phyloP scores from a whole-genome alignment of 257 asterid species.

The Paulownia fortunei region DNA sequence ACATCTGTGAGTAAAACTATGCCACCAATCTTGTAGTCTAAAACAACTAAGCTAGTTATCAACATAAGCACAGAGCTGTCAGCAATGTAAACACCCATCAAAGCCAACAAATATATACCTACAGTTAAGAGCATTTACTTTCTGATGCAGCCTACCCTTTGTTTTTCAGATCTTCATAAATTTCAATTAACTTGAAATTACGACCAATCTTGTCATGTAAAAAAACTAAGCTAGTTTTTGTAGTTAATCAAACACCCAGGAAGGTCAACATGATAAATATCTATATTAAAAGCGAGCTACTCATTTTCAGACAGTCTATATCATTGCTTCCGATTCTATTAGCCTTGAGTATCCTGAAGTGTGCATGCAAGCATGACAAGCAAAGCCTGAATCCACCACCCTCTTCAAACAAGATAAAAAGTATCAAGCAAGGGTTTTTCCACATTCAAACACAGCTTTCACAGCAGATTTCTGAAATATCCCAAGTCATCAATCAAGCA shows the following conservation, averaged over 20 bases:
- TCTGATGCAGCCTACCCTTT: background rate
- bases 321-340: background rate
- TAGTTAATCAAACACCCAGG: background rate
- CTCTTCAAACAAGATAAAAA: background rate
- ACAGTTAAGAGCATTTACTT: background rate
- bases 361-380: background rate
- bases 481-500: background rate
- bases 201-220: background rate
- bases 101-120: background rate
- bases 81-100: background rate
- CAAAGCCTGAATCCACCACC: background rate
- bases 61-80: conserved; percentile 12
- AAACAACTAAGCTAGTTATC: background rate
- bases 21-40: background rate
- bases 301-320: background rate
- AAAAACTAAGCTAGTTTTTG: conserved; percentile 11
- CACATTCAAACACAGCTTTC: background rate
- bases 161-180: background rate
- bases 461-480: background rate
- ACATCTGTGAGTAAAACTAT: background rate
- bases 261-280: background rate
- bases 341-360: background rate
- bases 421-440: background rate
- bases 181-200: background rate
- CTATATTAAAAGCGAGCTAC: background rate